These are phyloP conservation scores for Capsella bursapastoris DNA, from an alignment of 345 rosid genomes.

Conservation along the genomic window DNA sequence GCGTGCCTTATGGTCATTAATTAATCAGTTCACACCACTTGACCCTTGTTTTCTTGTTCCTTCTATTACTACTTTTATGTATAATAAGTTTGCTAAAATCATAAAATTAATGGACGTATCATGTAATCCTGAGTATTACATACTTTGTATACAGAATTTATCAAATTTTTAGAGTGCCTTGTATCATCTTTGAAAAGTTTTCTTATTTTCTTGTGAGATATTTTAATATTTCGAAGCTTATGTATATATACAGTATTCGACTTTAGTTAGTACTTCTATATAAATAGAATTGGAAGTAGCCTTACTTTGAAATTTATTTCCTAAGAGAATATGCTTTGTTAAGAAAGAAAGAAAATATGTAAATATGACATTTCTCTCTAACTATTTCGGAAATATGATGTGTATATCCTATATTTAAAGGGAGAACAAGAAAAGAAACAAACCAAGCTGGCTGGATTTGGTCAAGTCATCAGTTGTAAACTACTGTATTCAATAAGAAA, in stretches of 20 bases:
- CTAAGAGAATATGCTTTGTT: not conserved
- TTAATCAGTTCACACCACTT: not conserved
- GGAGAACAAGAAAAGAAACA: not conserved
- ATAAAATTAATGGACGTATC: constrained; percentile 7
- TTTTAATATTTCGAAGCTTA: no score
- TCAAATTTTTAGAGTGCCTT: constrained; percentile 2
- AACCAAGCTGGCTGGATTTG: constrained; percentile 28
- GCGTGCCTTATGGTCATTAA: constrained; percentile 21
- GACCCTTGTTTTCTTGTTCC: not conserved
- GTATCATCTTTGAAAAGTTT: not conserved
- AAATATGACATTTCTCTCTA: constrained; percentile 2
- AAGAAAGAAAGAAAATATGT: not conserved
- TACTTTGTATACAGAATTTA: not conserved
- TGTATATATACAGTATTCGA: no score
- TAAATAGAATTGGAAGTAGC: not conserved
- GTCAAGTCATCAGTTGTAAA: constrained; percentile 33
- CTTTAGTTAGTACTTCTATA: no score
- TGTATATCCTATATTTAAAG: not conserved
- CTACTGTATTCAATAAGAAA: constrained; percentile 1
- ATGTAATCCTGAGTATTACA: constrained; percentile 16
- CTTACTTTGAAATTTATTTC: not conserved
- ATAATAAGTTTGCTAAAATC: not conserved
- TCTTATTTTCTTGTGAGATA: no score
- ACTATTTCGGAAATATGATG: not conserved
- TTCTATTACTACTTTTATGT: not conserved